Base-by-base conservation (phyloP, 352 stramenopile species). In the Globisporangium carolinianum region DNA sequence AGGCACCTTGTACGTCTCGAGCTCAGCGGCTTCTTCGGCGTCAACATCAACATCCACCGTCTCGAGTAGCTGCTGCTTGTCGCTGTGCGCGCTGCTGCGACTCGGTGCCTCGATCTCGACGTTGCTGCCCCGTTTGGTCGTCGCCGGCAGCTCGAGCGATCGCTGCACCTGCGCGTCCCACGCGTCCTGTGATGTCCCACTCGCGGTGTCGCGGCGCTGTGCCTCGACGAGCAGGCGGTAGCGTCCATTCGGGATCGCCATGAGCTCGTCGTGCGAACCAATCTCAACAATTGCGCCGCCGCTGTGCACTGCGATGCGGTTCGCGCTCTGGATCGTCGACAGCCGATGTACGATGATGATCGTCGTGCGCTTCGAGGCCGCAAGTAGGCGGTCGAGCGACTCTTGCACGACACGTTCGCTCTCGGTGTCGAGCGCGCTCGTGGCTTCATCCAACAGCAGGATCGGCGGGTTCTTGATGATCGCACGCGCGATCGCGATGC, bases 251-350 rank as follows among this genome's bases (percentile, higher is more conserved):
- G 62, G n/a, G 12, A 82, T 69, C 12, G 39, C 17, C 55, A 98
- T 60, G n/a, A 99, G 73, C 51, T 98, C 83, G 6, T 89, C 73
- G 65, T 99, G 96, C 8, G 83, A 96, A 6, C 96, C 96, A 10
- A 87, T 64, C 67, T 99, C 95, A 5, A 53, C 55, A 18, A 54
- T 48, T 17, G 15, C 15, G 10, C 55, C 55, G 8, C 43, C 36
- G 36, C 47, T 53, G 45, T 53, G 51, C 45, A 60, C 55, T 45
- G 51, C 18, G 36, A 42, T 87, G 37, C 72, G 71, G 62, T 89
- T 76, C 55, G 85, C 73, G 39, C 89, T 68, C 35, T 81, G 83
- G n/a, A 91, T 66, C 37, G 78, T 88, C 43, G 87, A 80, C 8
- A 94, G 60, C 6, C 79, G 56, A 68, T 94, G 84, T n/a, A 81